Conservation (phyloP, 2,329 filamentous ascomycete genomes). For the Claviceps sp. region DNA sequence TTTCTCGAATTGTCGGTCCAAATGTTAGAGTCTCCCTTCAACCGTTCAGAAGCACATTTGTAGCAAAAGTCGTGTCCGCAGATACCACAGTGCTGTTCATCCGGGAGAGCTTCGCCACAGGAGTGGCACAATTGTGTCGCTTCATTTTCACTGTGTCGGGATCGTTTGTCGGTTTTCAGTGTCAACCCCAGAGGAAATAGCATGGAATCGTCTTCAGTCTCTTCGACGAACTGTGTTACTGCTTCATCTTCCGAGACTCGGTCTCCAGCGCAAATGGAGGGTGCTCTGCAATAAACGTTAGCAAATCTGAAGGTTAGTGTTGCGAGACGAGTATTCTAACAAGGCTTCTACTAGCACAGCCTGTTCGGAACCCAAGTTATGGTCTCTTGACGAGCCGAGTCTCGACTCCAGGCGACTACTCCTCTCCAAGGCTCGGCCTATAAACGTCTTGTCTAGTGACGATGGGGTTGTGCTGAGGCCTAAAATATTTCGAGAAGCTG, state of each 20-base stretch:
- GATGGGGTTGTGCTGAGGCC: neutral
- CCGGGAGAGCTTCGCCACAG: constrained; percentile 29
- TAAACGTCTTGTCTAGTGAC: constrained; percentile 3
- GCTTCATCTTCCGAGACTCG: neutral
- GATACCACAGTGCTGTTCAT: constrained; percentile 27
- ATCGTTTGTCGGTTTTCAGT: constrained; percentile 21
- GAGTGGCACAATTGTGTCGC: constrained; percentile 33
- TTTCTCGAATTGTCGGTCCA: neutral
- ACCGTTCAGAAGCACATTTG: constrained; percentile 29
- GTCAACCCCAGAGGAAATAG: constrained; percentile 31
- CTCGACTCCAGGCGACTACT: constrained; percentile 3
- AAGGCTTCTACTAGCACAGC: neutral
- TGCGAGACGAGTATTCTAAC: neutral
- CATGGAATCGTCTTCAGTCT: constrained; percentile 19
- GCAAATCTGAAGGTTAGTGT: neutral
- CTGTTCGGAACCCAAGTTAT: neutral
- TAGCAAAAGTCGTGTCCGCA: constrained; percentile 39
- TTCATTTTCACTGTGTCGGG: constrained; percentile 11
- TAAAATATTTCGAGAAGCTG: constrained; percentile 12
- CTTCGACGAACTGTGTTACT: constrained; percentile 20
- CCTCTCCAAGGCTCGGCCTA: constrained; percentile 4
- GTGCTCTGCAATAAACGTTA: neutral
- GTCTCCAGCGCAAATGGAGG: neutral
- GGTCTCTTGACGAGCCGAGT: constrained; percentile 1
- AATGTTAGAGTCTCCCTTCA: neutral